Percentiles rank a stretch among this genome's conserved stretches.
Conservation (phyloP, 1,284 basidiomycete genomes). For the Calocybe gambosa region DNA sequence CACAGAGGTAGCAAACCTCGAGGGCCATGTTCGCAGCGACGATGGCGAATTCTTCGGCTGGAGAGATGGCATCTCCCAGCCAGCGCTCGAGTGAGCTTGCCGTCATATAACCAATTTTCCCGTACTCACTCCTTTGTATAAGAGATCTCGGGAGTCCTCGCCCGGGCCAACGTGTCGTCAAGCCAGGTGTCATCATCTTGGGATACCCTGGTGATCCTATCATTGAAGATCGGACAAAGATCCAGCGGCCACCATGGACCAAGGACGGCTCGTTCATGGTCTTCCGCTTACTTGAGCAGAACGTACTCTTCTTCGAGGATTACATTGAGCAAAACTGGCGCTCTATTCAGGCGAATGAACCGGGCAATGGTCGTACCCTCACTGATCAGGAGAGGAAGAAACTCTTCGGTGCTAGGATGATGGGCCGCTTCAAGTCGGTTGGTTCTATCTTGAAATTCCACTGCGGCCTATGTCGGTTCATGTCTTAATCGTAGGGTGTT, state of each 20-base stretch:
- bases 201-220: constrained; percentile 24
- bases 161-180: constrained; percentile 22
- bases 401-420: constrained; percentile 20
- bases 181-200: constrained; percentile 25
- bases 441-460: not conserved
- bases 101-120: no score
- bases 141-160: constrained; percentile 16
- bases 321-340: constrained; percentile 15
- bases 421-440: constrained; percentile 24
- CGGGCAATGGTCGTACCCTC: constrained; percentile 5
- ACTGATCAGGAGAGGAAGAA: constrained; percentile 13
- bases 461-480: not conserved
- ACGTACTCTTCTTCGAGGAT: constrained; percentile 20
- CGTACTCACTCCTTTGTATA: not conserved
- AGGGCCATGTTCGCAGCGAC: constrained; percentile 5
- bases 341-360: constrained; percentile 8
- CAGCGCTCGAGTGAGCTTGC: constrained; percentile 5
- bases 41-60: constrained; percentile 10
- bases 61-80: constrained; percentile 12
- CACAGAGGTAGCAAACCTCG: not conserved
- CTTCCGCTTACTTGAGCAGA: constrained; percentile 28
- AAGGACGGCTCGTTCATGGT: constrained; percentile 27
- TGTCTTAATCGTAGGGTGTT: constrained; percentile 18
- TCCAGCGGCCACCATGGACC: constrained; percentile 10
- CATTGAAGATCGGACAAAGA: constrained; percentile 8